Percentiles rank a stretch among this genome's conserved stretches.
Conservation (phyloP, 371 early-diverging fungal genomes). For the Apophysomyces trapeziformis region DNA sequence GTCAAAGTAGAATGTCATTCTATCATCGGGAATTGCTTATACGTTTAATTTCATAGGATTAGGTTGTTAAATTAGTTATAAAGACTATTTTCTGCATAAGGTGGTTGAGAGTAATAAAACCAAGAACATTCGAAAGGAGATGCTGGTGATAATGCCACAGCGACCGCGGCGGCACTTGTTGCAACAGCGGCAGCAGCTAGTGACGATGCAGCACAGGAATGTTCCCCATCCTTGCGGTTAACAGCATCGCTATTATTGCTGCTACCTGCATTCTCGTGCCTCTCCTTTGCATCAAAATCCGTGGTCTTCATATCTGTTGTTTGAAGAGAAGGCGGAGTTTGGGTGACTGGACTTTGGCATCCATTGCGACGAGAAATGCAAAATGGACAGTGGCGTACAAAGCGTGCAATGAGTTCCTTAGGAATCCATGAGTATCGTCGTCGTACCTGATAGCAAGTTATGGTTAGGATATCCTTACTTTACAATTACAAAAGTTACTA, state of each 20-base stretch:
- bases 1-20: too few relatives aligned
- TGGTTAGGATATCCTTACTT: neutral
- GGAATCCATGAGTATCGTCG: constrained; percentile 42
- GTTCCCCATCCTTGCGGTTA: neutral
- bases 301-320: constrained; percentile 25
- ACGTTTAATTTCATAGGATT: too few relatives aligned
- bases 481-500: neutral
- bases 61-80: neutral
- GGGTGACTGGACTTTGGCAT: constrained; percentile 32
- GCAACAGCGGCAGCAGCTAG: constrained; percentile 4
- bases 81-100: neutral
- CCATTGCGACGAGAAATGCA: constrained; percentile 41
- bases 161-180: constrained; percentile 3
- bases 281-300: constrained; percentile 8
- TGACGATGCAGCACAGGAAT: constrained; percentile 3
- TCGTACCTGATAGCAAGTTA: constrained; percentile 27
- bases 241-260: constrained; percentile 1
- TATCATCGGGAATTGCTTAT: too few relatives aligned
- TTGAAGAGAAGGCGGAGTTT: constrained; percentile 3
- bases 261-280: constrained; percentile 8
- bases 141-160: constrained; percentile 4
- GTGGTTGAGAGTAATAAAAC: constrained; percentile 8
- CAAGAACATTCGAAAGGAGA: constrained; percentile 5
- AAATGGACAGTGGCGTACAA: constrained; percentile 41
- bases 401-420: constrained; percentile 39